Evolutionary conservation across 2,329 filamentous ascomycete genomes (phyloP), one percentile per base, ranked within the genome.

Genomic region (Phaeophleospora eucalypticola): DNA sequence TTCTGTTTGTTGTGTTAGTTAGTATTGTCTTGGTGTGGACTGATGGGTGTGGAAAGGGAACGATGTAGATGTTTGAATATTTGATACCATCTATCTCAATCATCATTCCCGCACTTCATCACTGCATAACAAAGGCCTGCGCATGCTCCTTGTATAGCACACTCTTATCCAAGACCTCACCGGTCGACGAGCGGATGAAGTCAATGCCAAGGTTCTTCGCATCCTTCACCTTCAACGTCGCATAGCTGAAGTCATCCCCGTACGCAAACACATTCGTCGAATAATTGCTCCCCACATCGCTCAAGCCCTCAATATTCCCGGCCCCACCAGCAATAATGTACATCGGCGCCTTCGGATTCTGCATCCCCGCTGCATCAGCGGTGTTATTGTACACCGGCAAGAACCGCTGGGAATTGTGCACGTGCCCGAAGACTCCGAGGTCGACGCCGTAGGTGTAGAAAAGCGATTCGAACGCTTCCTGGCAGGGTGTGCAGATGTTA

Each of bases 371-470:
- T 52, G 76, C 6, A 58, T 80, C 60, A 1, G 48, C 53, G 9
- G 46, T 46, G 6, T 45, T 41, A 35, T 63, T 57, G 48, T 57
- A 56, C 7, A 66, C 36, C 16, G 65, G 75, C 58, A 67, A 50
- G 53, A 79, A 77, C 1, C 79, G 72, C 64, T 81, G 77, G 19
- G 75, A 73, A 63, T 79, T 80, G 62, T 81, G 78, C 12, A 79
- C 75, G 56, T 82, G 78, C 2, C 78, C 79, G 52, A 80, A 78
- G 4, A 81, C 65, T 19, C 64, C 77, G 3, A 81, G 61, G 52
- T 82, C 79, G 16, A 82, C 78, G 20, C 77, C 77, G 58, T 80
- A 79, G 42, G 71, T 68, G 63, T 79, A 77, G 4, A 81, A 61
- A 2, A 80, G 58, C 0, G 65, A 63, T 64, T 82, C 78, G 47